Conservation (phyloP, 495 filamentous ascomycete species). For the Annulohypoxylon bovei region DNA sequence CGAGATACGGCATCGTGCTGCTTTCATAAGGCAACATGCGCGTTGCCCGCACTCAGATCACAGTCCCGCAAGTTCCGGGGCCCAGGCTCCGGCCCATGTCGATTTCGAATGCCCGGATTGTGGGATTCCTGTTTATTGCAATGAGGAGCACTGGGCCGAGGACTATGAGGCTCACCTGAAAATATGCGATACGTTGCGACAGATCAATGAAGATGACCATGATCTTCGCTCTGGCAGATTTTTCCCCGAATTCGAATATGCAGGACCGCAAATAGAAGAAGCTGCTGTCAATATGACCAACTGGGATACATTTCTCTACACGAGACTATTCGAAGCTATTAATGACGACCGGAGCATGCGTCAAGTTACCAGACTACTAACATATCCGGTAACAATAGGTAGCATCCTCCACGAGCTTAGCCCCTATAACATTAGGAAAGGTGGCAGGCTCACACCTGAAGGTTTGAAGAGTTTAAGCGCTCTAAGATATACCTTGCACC, state of each 20-base stretch:
- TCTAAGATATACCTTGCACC: conserved; percentile 92
- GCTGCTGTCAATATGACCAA: conserved; percentile 95
- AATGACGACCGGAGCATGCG: conserved; percentile 86
- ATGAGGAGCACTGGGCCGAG: conserved; percentile 90
- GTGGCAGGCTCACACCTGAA: conserved; percentile 80
- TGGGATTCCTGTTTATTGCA: conserved; percentile 92
- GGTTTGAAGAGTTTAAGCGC: conserved; percentile 92
- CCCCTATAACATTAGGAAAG: conserved; percentile 81
- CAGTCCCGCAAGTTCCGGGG: conserved; percentile 51
- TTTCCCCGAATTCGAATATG: conserved; percentile 94
- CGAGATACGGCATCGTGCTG: conserved; percentile 83
- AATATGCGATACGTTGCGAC: conserved; percentile 86
- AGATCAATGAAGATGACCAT: conserved; percentile 99
- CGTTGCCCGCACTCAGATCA: conserved; percentile 92
- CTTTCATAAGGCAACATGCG: conserved; percentile 88
- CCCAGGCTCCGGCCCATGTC: conserved; percentile 75
- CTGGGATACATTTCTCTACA: conserved; percentile 96
- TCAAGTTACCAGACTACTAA: conserved; percentile 90
- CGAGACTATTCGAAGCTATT: conserved; percentile 86
- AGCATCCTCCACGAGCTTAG: conserved; percentile 94
- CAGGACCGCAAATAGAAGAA: conserved; percentile 87
- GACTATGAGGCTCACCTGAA: conserved; percentile 93
- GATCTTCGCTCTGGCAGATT: conserved; percentile 88
- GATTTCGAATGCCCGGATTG: conserved; percentile 97
- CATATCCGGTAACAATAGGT: conserved; percentile 90